Evolutionary conservation across 169 alveolate genomes (phyloP), one percentile per base, ranked within the genome.

Genomic region (Cryptosporidium baileyi): DNA sequence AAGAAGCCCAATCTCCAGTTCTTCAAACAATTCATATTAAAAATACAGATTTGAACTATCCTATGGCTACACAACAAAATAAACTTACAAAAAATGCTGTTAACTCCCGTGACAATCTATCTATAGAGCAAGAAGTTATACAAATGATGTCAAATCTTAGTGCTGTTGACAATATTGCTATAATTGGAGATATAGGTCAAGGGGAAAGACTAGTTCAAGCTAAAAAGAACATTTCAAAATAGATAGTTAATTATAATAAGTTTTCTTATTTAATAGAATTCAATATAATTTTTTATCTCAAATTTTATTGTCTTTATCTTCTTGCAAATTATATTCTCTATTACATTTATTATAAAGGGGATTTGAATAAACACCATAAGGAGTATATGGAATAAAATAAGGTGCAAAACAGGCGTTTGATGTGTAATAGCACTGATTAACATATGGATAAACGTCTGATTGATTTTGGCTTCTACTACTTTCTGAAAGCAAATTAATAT

Each of bases 191-290:
- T 38, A 61, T 51, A n/a, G 93, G 93, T 5, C 93, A 91, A 60
- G 95, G 94, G 40, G 95, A 90, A 26, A 80, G 95, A 38, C 89
- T 91, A 59, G 88, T 91, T 62, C 81, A 41, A 34, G 93, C 93
- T 1, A 91, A 90, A 65, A 88, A 61, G 45, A 65, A 61, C 44
- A 61, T 54, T 36, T 24, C 38, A 36, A 65, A 44, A 44, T 47
- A 36, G 47, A 45, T 51, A 47, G 60, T 49, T 65, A 65, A 45
- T 45, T 65, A 28, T 47, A 65, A 51, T 44, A 45, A 65, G 49
- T 61, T 34, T 61, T 22, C 57, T 38, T 40, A 61, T 61, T 61
- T 61, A 61, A 61, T 61, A 61, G 28, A 61, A 34, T 34, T 61
- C 36, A 38, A 36, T 34, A 61, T 61, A 61, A 40, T 8, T 61